Evolutionary conservation across 371 early-diverging fungal genomes (phyloP), one percentile per base, ranked within the genome.

Genomic region (Mortierella sp.): DNA sequence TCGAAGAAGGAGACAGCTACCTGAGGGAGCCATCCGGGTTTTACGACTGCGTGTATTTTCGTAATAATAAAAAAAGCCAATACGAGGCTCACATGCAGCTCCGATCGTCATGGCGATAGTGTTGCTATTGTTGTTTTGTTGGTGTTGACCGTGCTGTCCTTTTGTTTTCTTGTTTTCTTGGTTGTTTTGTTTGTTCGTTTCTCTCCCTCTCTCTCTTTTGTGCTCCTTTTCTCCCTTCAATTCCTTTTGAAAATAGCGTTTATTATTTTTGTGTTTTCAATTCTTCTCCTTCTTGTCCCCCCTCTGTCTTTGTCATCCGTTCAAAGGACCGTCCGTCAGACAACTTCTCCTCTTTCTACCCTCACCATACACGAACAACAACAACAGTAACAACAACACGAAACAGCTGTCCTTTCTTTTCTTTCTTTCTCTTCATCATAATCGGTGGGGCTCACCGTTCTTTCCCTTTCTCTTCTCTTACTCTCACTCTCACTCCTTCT

Each of bases 401-500:
- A 38, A 44, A n/a, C 44, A 31, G 70, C 6, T 38, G 14, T 68
- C 19, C 24, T 26, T 31, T 47, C 50, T 47, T 24, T 47, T 4
- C 48, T 9, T 28, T 3, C 50, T 21, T 31, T 70, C 24, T 34
- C 38, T 57, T 10, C 21, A 31, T 50, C 45, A 34, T 28, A 63
- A 63, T 63, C 63, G 63, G 63, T 63, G 63, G 63, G 34, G 34
- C 63, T 63, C 63, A 63, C 63, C 34, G 34, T 63, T 34, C 19
- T 68, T 38, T 48, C 50, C 34, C 72, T 44, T 19, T 68, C 19
- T 78, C 50, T 38, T 44, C 31, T 45, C 48, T 76, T 55, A 42
- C 38, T 24, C 70, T 38, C 26, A 28, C 4, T n/a, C 58, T 74
- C 74, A 13, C 73, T 34, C 52, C 73, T 74, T 74, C 57, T 42